Evolutionary conservation across 2,329 filamentous ascomycete genomes (phyloP), one percentile per base, ranked within the genome.

Genomic region (Fusarium brevicatenulatum): DNA sequence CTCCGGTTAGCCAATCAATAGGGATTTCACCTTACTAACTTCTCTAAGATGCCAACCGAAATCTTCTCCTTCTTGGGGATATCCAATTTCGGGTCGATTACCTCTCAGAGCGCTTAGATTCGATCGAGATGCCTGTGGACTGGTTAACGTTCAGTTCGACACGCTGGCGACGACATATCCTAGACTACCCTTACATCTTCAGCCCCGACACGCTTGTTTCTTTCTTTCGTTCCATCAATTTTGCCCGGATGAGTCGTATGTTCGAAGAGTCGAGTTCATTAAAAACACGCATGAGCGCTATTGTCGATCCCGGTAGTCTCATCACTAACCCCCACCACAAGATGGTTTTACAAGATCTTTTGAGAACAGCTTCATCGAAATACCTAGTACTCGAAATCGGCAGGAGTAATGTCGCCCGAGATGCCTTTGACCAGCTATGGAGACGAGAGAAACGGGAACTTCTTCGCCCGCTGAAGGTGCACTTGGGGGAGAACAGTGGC

Each of bases 361-460:
- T 95, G 63, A 89, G 88, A 70, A 90, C 89, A 11, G 90, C 92
- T 2, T 91, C 91, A 55, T 89, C 90, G 4, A 92, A 89, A 58
- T 95, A 92, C 70, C 83, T 95, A 53, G 86, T 95, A 56, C 83
- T 95, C 55, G 86, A 92, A 64, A 88, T 95, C 70, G 83, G 92
- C 64, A 85, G 94, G 72, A 83, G 92, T 46, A 85, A 91, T 77
- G 86, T 95, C 28, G 83, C 97, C 28, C 81, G 88, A 63, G 91
- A 97, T 84, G 88, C 93, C 0, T 92, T 98, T 70, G 91, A 98
- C 80, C 94, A 98, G 79, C 85, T 99, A 5, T 98, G 95, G 94
- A 90, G 93, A 60, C 89, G 95, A 40, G 92, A 98, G 81, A 90
- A 91, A 77, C 88, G 93, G 40, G 94, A 98, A 82, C 85, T 98